A percentile compares a stretch with the other conserved stretches of the same genome.
These are phyloP conservation scores for Pseudocercospora fijiensis DNA, from an alignment of 2,329 filamentous ascomycete genomes.

Conservation along the genomic window DNA sequence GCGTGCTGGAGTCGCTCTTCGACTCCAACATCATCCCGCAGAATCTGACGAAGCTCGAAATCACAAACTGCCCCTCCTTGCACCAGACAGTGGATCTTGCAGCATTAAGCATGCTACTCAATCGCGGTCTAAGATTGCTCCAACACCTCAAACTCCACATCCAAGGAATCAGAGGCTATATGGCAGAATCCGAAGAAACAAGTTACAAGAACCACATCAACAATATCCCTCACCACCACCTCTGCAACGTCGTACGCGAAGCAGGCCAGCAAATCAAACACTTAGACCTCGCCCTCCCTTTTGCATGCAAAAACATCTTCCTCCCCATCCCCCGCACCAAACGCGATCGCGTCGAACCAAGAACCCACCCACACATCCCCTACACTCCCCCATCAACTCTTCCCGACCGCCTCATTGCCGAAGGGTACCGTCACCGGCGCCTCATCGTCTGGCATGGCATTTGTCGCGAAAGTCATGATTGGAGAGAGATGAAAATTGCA, in stretches of 20 bases:
- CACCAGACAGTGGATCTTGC: slow-evolving; percentile 12
- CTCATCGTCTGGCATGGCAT: slow-evolving; percentile 23
- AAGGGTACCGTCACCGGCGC: slow-evolving; percentile 25
- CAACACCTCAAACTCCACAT: slow-evolving; percentile 27
- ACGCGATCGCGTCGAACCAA: background rate
- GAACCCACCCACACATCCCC: slow-evolving; percentile 12
- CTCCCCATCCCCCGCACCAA: background rate
- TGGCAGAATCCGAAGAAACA: background rate
- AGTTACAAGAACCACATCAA: slow-evolving; percentile 13
- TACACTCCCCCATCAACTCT: slow-evolving; percentile 21
- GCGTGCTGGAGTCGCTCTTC: slow-evolving; percentile 20
- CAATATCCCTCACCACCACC: slow-evolving; percentile 23
- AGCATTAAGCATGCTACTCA: slow-evolving; percentile 20
- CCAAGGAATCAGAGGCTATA: background rate
- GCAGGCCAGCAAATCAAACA: slow-evolving; percentile 20
- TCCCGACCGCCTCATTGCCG: slow-evolving; percentile 16
- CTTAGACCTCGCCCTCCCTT: slow-evolving; percentile 30
- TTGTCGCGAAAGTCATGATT: slow-evolving; percentile 18
- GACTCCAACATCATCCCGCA: slow-evolving; percentile 21
- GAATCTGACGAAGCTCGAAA: slow-evolving; percentile 26
- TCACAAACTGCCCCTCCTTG: slow-evolving; percentile 22
- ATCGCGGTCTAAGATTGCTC: slow-evolving; percentile 20
- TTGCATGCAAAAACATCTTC: slow-evolving; percentile 25
- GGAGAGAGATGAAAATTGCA: slow-evolving; percentile 20
- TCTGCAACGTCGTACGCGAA: slow-evolving; percentile 28